A percentile compares a stretch with the other conserved stretches of the same genome.
Evolutionary conservation across 1,139 yeast genomes (phyloP).

Genomic region (Candida tetrigidarum): DNA sequence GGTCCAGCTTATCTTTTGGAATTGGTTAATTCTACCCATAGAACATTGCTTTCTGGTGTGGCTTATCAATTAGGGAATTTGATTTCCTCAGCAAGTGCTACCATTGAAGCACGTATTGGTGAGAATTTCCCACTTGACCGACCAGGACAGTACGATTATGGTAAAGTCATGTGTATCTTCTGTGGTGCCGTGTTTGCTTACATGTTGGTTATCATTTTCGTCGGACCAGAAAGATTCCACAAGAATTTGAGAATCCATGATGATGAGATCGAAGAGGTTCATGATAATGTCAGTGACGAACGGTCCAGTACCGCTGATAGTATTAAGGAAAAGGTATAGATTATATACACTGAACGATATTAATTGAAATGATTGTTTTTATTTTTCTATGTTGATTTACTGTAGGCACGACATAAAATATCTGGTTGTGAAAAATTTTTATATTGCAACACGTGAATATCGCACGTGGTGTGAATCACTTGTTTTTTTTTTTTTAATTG

Average conservation of each 20-base stretch:
- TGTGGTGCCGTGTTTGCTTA: constrained; percentile 40
- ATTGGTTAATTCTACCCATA: constrained; percentile 38
- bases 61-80: constrained; percentile 46
- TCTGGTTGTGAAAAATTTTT: no score
- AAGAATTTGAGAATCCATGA: constrained; percentile 8
- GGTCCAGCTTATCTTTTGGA: constrained; percentile 41
- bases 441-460: no score
- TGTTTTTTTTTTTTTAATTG: no score
- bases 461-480: no score
- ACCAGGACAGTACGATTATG: constrained; percentile 32
- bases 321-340: constrained; percentile 5
- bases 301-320: constrained; percentile 2
- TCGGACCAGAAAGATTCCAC: constrained; percentile 41
- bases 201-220: constrained; percentile 28
- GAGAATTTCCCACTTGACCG: constrained; percentile 30
- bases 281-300: not conserved
- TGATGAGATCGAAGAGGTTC: constrained; percentile 3
- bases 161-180: constrained; percentile 44
- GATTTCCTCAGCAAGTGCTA: constrained; percentile 39
- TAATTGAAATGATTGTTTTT: no score
- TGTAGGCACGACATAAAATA: no score
- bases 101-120: constrained; percentile 41
- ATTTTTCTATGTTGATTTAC: no score
- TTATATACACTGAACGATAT: not conserved
- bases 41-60: constrained; percentile 42